Base-by-base conservation (phyloP, 257 asterid genomes). In the Anisodus acutangulus region DNA sequence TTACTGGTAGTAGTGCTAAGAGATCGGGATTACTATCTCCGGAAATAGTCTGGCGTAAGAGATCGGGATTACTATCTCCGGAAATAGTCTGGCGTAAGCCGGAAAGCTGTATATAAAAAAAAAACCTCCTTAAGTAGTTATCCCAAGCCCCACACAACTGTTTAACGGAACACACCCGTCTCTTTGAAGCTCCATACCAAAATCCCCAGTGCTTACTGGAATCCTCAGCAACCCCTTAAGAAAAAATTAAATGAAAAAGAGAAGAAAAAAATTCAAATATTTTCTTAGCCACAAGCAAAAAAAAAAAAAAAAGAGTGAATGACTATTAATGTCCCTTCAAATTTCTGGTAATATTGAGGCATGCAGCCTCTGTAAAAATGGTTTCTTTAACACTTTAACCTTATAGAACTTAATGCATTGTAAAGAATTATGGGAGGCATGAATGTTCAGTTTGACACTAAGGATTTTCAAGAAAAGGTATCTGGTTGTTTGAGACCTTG, bases 401-500 rank as follows among this genome's bases (percentile, higher is more conserved):
- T 72, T 47, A 19, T 45, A 9, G 80, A 45, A 17, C 9, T 55
- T 71, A 10, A 22, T 17, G 64, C 64, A 2, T 58, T 16, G 64
- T 17, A 17, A 2, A 59, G 64, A 16, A 17, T 59, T 59, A 17
- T 57, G 22, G 62, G 5, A 66, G 82, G 39, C 47, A 89, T 90
- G 93, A 83, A 88, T 87, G 87, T 85, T 86, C 86, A 85, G 47
- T 58, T 91, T 51, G 93, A 91, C 86, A 76, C 91, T 22, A 22
- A 22, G 26, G 26, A 22, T 22, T 22, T 22, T 78, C 97, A 89
- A 81, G 96, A 93, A 55, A 93, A 91, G 86, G 60, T 92, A 41
- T 90, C 91, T 35, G 47, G 85, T 57, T 88, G 85, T 49, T 84
- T 97, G 82, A 90, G 92, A 82, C 98, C 98, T 43, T 93, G 94